Evolutionary conservation across 768 basidiomycete species (phyloP).

Genomic region (Boletus fagicola): DNA sequence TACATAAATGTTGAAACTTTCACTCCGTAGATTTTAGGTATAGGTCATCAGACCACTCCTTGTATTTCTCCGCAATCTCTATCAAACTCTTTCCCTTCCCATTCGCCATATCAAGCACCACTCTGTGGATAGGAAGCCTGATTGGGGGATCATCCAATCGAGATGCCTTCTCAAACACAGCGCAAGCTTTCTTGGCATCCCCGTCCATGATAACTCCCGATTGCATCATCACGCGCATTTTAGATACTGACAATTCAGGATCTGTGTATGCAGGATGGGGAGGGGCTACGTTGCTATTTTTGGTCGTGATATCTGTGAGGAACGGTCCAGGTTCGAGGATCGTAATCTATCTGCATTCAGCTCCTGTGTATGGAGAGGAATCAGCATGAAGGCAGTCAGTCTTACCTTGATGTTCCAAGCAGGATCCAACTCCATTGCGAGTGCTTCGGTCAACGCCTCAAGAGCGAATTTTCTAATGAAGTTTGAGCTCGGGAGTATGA

Average conservation of each 20-base stretch:
- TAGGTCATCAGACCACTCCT: conserved; percentile 25
- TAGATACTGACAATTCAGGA: conserved; percentile 5
- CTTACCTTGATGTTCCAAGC: conserved; percentile 25
- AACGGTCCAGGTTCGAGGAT: conserved; percentile 24
- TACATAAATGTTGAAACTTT: background rate
- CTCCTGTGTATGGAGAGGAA: background rate
- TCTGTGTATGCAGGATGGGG: conserved; percentile 20
- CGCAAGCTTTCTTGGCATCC: conserved; percentile 22
- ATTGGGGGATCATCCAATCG: conserved; percentile 23
- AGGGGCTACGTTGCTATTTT: background rate
- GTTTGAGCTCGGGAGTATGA: background rate
- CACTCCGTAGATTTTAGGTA: conserved; percentile 11
- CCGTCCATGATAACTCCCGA: background rate
- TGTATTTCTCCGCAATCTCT: conserved; percentile 20
- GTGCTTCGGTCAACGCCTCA: conserved; percentile 30
- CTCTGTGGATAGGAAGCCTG: conserved; percentile 20
- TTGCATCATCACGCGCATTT: conserved; percentile 1
- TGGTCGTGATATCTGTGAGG: background rate
- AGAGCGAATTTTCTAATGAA: conserved; percentile 22
- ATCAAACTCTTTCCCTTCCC: conserved; percentile 15
- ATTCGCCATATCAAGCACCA: background rate
- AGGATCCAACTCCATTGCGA: conserved; percentile 6
- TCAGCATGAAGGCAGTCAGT: rapidly evolving
- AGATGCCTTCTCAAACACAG: conserved; percentile 19
- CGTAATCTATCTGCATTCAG: conserved; percentile 16